These are phyloP conservation scores for Hypholoma fasciculare DNA, from an alignment of 768 basidiomycete species.

Conservation along the genomic window DNA sequence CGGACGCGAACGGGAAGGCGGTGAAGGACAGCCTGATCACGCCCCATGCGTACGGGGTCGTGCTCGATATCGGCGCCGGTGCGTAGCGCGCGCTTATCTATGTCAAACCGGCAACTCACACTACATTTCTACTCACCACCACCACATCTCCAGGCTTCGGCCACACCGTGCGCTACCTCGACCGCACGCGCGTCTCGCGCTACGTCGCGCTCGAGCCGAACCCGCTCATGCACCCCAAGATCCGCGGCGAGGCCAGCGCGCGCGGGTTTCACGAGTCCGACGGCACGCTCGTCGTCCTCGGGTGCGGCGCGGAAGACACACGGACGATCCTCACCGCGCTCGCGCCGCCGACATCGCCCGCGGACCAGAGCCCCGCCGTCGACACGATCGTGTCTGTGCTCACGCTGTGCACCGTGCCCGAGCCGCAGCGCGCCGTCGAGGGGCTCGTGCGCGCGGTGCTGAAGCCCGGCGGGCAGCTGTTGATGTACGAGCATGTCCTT, in stretches of 20 bases:
- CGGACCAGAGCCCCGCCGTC: constrained; percentile 26
- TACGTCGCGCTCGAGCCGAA: constrained; percentile 81
- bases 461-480: constrained; percentile 61
- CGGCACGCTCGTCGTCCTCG: constrained; percentile 56
- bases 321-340: constrained; percentile 41
- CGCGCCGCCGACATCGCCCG: constrained; percentile 21
- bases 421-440: constrained; percentile 47
- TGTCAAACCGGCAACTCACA: not conserved
- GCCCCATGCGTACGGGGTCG: constrained; percentile 54
- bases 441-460: constrained; percentile 52
- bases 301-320: constrained; percentile 64
- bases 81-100: constrained; percentile 1
- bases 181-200: constrained; percentile 49
- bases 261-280: constrained; percentile 55
- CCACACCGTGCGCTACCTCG: constrained; percentile 62
- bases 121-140: not conserved
- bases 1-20: constrained; percentile 41
- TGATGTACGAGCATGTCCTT: constrained; percentile 73
- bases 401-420: constrained; percentile 65
- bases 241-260: constrained; percentile 47
- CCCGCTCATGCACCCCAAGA: constrained; percentile 54
- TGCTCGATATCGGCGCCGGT: constrained; percentile 74
- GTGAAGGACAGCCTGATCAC: constrained; percentile 52
- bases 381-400: constrained; percentile 69
- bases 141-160: constrained; percentile 49